Conservation (phyloP, 352 stramenopile species). For the Phytophthora cryptogea region DNA sequence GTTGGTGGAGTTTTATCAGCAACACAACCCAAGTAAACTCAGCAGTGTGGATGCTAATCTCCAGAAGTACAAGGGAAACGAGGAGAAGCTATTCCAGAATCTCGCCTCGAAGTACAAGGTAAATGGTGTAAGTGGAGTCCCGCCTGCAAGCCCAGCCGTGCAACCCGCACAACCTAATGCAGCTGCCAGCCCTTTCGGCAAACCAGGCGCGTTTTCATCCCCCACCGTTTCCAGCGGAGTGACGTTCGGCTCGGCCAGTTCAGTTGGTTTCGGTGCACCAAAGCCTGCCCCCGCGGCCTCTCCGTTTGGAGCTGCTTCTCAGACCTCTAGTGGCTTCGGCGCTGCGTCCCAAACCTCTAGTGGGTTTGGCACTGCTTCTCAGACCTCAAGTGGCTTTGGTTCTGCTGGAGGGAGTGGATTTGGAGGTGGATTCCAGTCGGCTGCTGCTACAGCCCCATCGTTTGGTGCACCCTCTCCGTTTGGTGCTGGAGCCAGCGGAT, state of each 20-base stretch:
- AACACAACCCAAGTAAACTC: constrained; percentile 92
- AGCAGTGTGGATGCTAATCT: constrained; percentile 87
- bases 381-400: constrained; percentile 32
- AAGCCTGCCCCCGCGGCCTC: constrained; percentile 33
- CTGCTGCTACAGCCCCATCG: constrained; percentile 19
- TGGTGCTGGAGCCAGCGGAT: constrained; percentile 33
- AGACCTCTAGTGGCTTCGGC: constrained; percentile 32
- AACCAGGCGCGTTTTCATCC: constrained; percentile 49
- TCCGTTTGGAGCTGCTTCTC: constrained; percentile 47
- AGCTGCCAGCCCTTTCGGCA: constrained; percentile 68
- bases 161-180: constrained; percentile 43
- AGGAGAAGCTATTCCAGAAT: constrained; percentile 80
- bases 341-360: constrained; percentile 23
- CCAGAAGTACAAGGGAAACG: constrained; percentile 88
- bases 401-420: constrained; percentile 34
- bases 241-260: constrained; percentile 48
- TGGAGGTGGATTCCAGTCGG: constrained; percentile 32
- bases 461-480: constrained; percentile 41
- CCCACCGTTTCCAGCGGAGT: constrained; percentile 14
- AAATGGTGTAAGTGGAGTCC: constrained; percentile 18
- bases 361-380: constrained; percentile 41
- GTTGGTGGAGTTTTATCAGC: constrained; percentile 91
- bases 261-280: constrained; percentile 48
- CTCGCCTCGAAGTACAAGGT: constrained; percentile 78
- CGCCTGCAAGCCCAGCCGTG: constrained; percentile 42